Evolutionary conservation across 2,329 filamentous ascomycete genomes (phyloP).

Genomic region (Alternaria consortialis): DNA sequence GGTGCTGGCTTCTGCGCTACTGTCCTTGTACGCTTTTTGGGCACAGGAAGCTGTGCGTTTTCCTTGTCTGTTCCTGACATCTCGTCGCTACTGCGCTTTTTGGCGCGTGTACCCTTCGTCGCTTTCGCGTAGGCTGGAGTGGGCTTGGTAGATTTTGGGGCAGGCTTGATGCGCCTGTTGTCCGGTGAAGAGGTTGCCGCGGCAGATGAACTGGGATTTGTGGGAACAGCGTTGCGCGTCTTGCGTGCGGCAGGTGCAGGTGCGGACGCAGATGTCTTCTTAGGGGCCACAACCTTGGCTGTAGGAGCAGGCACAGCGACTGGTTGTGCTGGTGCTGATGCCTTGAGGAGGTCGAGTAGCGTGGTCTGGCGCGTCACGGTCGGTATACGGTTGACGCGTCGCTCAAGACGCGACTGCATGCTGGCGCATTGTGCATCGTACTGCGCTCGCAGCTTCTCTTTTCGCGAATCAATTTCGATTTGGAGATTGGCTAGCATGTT

Average conservation of each 20-base stretch:
- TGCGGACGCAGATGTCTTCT: slow-evolving; percentile 15
- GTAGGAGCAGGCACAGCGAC: slow-evolving; percentile 17
- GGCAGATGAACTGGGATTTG: slow-evolving; percentile 9
- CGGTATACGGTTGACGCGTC: slow-evolving; percentile 92
- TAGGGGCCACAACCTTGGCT: slow-evolving; percentile 21
- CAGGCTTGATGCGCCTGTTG: slow-evolving; percentile 16
- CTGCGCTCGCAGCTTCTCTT: slow-evolving; percentile 85
- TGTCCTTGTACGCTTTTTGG: slow-evolving; percentile 32
- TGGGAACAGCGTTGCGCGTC: slow-evolving; percentile 17
- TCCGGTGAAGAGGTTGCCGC: slow-evolving; percentile 11
- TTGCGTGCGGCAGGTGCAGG: slow-evolving; percentile 18
- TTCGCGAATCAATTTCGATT: slow-evolving; percentile 77
- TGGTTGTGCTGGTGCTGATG: slow-evolving; percentile 16
- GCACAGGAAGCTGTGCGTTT: slow-evolving; percentile 33
- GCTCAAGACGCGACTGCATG: slow-evolving; percentile 84
- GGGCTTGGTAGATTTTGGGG: slow-evolving; percentile 22
- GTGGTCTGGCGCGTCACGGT: slow-evolving; percentile 78
- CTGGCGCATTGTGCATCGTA: slow-evolving; percentile 89
- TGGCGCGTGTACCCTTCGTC: slow-evolving; percentile 25
- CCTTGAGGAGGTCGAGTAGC: slow-evolving; percentile 78
- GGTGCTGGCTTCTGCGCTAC: slow-evolving; percentile 19
- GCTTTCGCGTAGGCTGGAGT: slow-evolving; percentile 12
- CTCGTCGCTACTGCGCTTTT: slow-evolving; percentile 41
- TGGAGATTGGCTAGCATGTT: slow-evolving; percentile 44
- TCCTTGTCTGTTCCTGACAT: slow-evolving; percentile 42